Evolutionary conservation across 2,329 filamentous ascomycete species (phyloP).

Genomic region (Aspergillus carbonarius): DNA sequence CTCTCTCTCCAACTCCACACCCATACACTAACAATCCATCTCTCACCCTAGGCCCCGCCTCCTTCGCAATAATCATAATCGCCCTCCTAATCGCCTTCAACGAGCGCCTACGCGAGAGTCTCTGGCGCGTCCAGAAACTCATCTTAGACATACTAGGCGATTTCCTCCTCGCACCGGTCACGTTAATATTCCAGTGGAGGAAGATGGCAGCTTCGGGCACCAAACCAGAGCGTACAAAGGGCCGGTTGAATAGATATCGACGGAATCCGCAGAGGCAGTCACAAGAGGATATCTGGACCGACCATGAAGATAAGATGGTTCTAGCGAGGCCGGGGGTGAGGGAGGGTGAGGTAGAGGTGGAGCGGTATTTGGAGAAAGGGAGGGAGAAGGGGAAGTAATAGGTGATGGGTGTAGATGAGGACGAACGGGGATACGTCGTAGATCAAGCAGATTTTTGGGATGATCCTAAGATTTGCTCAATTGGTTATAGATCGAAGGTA

Average conservation of each 20-base stretch:
- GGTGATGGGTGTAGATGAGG: no score
- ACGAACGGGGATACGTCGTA: background rate
- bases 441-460: background rate
- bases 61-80: conserved; percentile 51
- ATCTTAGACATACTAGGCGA: conserved; percentile 23
- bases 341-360: conserved; percentile 12
- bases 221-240: conserved; percentile 19
- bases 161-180: conserved; percentile 22
- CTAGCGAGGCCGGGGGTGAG: conserved; percentile 12
- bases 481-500: background rate
- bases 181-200: background rate
- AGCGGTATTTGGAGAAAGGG: conserved; percentile 14
- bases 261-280: conserved; percentile 17
- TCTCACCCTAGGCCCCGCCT: conserved; percentile 35
- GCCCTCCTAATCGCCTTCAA: conserved; percentile 59
- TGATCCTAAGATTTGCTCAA: no score
- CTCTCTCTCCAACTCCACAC: background rate
- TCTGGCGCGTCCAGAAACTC: conserved; percentile 26
- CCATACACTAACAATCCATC: background rate
- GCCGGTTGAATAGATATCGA: conserved; percentile 27
- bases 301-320: conserved; percentile 22
- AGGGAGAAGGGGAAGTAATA: background rate
- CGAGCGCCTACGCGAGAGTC: conserved; percentile 27
- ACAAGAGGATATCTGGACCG: conserved; percentile 34
- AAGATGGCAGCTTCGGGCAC: conserved; percentile 3